phyloP scores from a whole-genome alignment of 768 basidiomycete species.

The Cantharellus anzutake region DNA sequence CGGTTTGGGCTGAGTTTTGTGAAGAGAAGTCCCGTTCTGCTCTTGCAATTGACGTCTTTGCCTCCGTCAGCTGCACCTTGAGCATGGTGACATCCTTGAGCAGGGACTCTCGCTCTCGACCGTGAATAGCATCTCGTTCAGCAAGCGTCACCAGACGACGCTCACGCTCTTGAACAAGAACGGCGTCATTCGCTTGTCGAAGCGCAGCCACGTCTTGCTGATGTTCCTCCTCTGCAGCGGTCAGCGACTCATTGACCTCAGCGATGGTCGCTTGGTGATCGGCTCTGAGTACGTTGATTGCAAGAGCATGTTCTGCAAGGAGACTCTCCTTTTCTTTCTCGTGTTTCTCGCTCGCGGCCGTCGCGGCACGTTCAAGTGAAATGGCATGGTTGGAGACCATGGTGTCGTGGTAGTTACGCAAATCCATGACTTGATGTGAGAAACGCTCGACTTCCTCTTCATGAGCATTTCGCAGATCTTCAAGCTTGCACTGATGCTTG shows the following conservation, averaged over 20 bases:
- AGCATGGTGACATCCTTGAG: constrained; percentile 18
- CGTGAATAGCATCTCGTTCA: constrained; percentile 31
- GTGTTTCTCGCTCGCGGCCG: constrained; percentile 15
- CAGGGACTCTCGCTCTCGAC: constrained; percentile 27
- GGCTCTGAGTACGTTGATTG: constrained; percentile 10
- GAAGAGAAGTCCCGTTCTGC: constrained; percentile 18
- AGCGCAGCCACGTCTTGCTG: constrained; percentile 20
- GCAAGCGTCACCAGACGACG: constrained; percentile 26
- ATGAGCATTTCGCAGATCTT: neutral
- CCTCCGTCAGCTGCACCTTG: constrained; percentile 3
- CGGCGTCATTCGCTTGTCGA: constrained; percentile 17
- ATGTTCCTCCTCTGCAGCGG: constrained; percentile 21
- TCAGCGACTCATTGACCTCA: constrained; percentile 23
- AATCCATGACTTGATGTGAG: neutral
- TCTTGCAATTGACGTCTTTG: constrained; percentile 28
- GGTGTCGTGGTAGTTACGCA: too few relatives aligned
- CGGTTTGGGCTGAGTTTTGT: constrained; percentile 18
- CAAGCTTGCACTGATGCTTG: constrained; percentile 3
- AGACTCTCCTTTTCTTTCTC: constrained; percentile 17
- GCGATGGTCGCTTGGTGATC: constrained; percentile 32
- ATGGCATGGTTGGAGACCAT: too few relatives aligned
- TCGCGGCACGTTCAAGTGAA: too few relatives aligned
- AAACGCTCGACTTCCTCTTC: neutral
- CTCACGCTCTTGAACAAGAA: constrained; percentile 29
- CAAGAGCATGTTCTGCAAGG: constrained; percentile 5